phyloP scores from a whole-genome alignment of 116 monocot species.

The Phalaenopsis hybrid region DNA sequence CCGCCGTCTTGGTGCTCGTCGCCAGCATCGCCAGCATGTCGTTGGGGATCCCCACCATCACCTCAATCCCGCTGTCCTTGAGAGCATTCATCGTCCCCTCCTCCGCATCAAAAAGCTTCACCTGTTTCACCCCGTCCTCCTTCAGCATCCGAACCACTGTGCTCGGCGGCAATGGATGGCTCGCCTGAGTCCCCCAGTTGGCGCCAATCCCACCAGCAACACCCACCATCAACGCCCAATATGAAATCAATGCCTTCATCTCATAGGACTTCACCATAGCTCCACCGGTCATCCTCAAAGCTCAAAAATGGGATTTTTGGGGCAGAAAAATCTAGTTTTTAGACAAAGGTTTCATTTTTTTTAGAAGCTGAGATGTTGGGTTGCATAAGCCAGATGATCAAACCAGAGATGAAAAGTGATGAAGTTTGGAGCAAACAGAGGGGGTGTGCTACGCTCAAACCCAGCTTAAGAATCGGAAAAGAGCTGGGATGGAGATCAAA shows the following conservation, averaged over 20 bases:
- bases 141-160: constrained; percentile 38
- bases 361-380: too few relatives aligned
- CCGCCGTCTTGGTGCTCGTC: constrained; percentile 12
- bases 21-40: constrained; percentile 32
- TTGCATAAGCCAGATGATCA: too few relatives aligned
- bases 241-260: not conserved
- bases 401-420: too few relatives aligned
- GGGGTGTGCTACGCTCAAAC: too few relatives aligned
- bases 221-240: constrained; percentile 4
- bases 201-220: constrained; percentile 26
- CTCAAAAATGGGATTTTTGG: too few relatives aligned
- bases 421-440: too few relatives aligned
- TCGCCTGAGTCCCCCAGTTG: constrained; percentile 45
- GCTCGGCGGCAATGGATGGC: constrained; percentile 30
- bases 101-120: constrained; percentile 49
- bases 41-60: constrained; percentile 54
- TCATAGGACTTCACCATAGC: not conserved
- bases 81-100: constrained; percentile 24
- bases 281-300: not conserved
- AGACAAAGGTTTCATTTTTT: too few relatives aligned
- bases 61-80: constrained; percentile 21
- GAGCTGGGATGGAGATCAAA: too few relatives aligned
- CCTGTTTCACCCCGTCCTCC: constrained; percentile 34
- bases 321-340: too few relatives aligned
- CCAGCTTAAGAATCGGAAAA: too few relatives aligned